These are phyloP conservation scores for Danielia oregonensis DNA, from an alignment of 805 yeast genomes.

Conservation along the genomic window DNA sequence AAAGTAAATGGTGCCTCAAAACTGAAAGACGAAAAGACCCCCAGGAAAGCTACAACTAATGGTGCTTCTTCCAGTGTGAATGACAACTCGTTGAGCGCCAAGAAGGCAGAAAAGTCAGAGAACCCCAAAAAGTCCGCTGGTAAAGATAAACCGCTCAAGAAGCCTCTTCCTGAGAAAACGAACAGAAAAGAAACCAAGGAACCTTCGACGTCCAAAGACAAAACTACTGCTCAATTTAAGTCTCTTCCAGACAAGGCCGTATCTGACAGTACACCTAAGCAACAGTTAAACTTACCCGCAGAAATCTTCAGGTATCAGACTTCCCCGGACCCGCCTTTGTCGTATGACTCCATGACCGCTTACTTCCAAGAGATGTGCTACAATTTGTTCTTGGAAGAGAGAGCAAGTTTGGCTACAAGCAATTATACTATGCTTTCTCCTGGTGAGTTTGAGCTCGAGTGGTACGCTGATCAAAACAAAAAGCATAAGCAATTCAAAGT, in stretches of 20 bases:
- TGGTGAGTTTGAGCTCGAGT: conserved; percentile 47
- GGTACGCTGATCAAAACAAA: conserved; percentile 46
- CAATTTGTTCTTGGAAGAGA: conserved; percentile 62
- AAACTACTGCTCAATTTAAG: too few relatives aligned
- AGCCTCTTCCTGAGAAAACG: too few relatives aligned
- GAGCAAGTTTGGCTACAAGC: conserved; percentile 30
- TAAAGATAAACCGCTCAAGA: too few relatives aligned
- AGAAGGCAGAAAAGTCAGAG: background rate
- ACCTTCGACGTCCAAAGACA: conserved; percentile 1
- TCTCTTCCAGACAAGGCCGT: background rate
- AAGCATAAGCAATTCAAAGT: conserved; percentile 39
- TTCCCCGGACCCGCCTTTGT: conserved; percentile 38
- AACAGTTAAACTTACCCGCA: conserved; percentile 17
- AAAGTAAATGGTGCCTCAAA: background rate
- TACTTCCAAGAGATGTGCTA: conserved; percentile 59
- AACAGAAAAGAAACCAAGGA: background rate
- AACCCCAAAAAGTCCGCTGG: background rate
- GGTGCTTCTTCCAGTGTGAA: background rate
- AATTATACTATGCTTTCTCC: conserved; percentile 35
- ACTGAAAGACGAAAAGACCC: background rate
- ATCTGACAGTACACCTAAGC: background rate
- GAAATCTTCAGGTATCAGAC: conserved; percentile 30
- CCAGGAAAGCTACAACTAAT: background rate
- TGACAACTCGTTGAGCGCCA: too few relatives aligned
- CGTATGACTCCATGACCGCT: conserved; percentile 46